Evolutionary conservation across 306 rosid genomes (phyloP).

Genomic region (Pachyrhizus erosus): DNA sequence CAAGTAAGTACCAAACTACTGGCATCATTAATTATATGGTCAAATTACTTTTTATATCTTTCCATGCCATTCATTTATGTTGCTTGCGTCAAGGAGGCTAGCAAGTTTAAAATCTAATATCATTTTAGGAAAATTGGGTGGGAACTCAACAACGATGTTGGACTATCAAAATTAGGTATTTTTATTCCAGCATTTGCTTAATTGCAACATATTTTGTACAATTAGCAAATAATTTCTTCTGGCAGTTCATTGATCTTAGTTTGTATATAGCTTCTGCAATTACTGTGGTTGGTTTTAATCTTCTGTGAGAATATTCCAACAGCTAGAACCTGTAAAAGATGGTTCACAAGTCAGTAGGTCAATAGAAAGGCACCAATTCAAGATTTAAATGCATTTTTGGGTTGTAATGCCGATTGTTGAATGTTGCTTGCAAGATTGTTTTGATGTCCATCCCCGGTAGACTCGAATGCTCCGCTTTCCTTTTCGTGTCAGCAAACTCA

Average conservation of each 20-base stretch:
- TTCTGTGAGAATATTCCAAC: neutral
- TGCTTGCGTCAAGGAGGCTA: neutral
- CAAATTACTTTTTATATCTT: neutral
- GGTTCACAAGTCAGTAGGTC: neutral
- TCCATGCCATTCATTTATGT: conserved; percentile 16
- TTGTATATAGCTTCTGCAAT: conserved; percentile 32
- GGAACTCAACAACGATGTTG: conserved; percentile 22
- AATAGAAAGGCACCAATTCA: conserved; percentile 13
- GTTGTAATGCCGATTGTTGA: neutral
- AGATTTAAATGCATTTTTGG: conserved; percentile 25
- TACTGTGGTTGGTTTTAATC: neutral
- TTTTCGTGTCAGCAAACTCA: neutral
- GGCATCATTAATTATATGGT: neutral
- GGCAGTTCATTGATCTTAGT: conserved; percentile 4
- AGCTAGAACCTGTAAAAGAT: conserved; percentile 24
- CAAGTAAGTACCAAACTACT: conserved; percentile 66
- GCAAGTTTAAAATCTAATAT: conserved; percentile 11
- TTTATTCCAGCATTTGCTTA: neutral
- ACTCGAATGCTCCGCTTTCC: neutral
- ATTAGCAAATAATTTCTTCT: conserved; percentile 17
- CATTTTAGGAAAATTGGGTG: neutral
- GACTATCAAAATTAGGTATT: conserved; percentile 30
- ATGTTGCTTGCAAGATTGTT: conserved; percentile 4
- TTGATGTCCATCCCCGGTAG: neutral
- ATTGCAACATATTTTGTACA: conserved; percentile 1